Percentiles rank a stretch among this genome's conserved stretches.
Conservation (phyloP, 2,329 filamentous ascomycete species). For the Cladophialophora carrionii region DNA sequence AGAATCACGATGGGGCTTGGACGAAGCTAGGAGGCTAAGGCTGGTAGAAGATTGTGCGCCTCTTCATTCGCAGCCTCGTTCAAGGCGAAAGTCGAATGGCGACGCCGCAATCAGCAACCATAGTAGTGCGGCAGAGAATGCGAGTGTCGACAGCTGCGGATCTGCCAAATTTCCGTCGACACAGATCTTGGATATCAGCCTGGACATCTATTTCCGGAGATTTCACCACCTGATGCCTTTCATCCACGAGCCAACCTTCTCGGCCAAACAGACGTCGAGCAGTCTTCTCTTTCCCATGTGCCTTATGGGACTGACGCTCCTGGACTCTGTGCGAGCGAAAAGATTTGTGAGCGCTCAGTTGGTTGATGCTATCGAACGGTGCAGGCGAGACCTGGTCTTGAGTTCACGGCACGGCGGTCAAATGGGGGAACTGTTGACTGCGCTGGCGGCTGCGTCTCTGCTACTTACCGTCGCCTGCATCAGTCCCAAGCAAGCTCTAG, state of each 20-base stretch:
- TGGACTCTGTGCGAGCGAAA: conserved; percentile 11
- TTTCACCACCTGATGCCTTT: conserved; percentile 23
- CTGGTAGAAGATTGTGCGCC: conserved; percentile 15
- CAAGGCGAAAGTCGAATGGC: neutral
- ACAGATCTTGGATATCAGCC: conserved; percentile 22
- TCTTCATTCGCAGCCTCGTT: neutral
- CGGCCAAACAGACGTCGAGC: conserved; percentile 12
- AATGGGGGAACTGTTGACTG: conserved; percentile 2
- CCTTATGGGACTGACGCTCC: conserved; percentile 15
- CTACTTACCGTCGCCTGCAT: conserved; percentile 6
- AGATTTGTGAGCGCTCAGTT: conserved; percentile 14
- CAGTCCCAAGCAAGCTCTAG: conserved; percentile 9
- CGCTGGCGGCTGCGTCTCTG: conserved; percentile 8
- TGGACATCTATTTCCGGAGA: conserved; percentile 20
- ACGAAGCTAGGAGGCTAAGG: conserved; percentile 13
- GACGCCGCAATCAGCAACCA: neutral
- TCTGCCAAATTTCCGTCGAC: conserved; percentile 18
- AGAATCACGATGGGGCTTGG: conserved; percentile 19
- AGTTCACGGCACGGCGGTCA: conserved; percentile 9
- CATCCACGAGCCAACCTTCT: conserved; percentile 17
- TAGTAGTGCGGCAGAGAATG: neutral
- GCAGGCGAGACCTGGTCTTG: conserved; percentile 12
- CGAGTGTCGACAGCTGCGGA: neutral
- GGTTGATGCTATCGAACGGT: conserved; percentile 16
- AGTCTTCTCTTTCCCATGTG: conserved; percentile 20